phyloP scores from a whole-genome alignment of 2,329 filamentous ascomycete species.

The Xylaria sp. region DNA sequence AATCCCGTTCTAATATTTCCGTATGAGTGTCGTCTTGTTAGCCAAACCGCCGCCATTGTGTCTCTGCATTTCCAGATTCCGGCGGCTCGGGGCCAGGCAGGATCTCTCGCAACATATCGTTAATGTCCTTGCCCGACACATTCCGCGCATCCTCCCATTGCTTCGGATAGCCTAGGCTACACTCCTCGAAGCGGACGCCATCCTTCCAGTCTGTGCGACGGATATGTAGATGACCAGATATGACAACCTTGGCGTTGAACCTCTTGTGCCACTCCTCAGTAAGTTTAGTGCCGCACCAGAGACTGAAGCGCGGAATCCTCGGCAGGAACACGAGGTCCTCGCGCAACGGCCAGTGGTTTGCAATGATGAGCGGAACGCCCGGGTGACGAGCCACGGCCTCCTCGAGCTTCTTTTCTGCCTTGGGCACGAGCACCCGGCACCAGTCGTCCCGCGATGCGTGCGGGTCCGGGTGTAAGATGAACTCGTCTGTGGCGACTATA shows the following conservation, averaged over 20 bases:
- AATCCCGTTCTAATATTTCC: not conserved
- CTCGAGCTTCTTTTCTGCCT: conserved; percentile 46
- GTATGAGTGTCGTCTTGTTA: conserved; percentile 27
- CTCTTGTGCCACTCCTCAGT: conserved; percentile 52
- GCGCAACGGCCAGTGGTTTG: conserved; percentile 54
- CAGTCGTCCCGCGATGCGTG: conserved; percentile 50
- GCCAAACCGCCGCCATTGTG: conserved; percentile 45
- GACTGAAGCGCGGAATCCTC: conserved; percentile 51
- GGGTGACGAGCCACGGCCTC: conserved; percentile 39
- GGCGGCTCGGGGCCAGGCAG: conserved; percentile 46
- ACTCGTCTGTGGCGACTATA: conserved; percentile 53
- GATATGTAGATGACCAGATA: conserved; percentile 52
- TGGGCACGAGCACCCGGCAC: conserved; percentile 48
- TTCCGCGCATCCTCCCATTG: conserved; percentile 51
- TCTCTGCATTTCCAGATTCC: conserved; percentile 38
- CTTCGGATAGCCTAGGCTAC: conserved; percentile 52
- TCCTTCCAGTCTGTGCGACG: conserved; percentile 54
- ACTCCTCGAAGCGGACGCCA: conserved; percentile 53
- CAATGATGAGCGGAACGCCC: conserved; percentile 47
- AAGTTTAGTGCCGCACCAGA: conserved; percentile 53
- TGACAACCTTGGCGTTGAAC: conserved; percentile 51
- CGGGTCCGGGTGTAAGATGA: conserved; percentile 52
- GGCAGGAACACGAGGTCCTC: conserved; percentile 52
- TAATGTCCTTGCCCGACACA: conserved; percentile 46
- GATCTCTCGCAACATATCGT: conserved; percentile 52